These are phyloP conservation scores for Xylariaceae sp. DNA, from an alignment of 2,329 filamentous ascomycete genomes.

Conservation along the genomic window DNA sequence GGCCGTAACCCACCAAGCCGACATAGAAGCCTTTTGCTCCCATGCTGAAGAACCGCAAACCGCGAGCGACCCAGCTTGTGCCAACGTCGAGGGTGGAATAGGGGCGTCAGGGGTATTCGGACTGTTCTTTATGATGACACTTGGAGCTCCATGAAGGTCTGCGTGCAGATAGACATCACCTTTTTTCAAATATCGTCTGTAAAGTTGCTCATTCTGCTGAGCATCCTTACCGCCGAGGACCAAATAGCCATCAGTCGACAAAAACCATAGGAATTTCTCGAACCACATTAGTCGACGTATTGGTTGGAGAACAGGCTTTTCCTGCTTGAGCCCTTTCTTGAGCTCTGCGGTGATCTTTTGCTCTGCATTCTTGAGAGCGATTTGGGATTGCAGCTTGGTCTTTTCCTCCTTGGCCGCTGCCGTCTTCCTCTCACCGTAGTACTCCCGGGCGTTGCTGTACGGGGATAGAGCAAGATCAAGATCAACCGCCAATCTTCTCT, in stretches of 20 bases:
- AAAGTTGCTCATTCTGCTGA: slow-evolving; percentile 89
- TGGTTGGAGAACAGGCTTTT: slow-evolving; percentile 80
- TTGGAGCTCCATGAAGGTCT: slow-evolving; percentile 77
- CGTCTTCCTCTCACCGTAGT: slow-evolving; percentile 82
- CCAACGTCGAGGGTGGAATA: slow-evolving; percentile 85
- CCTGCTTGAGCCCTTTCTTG: slow-evolving; percentile 83
- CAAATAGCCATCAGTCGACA: slow-evolving; percentile 92
- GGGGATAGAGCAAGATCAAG: slow-evolving; percentile 78
- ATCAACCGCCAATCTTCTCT: slow-evolving; percentile 67
- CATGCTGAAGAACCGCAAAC: slow-evolving; percentile 86
- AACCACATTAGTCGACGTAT: slow-evolving; percentile 89
- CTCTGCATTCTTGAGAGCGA: slow-evolving; percentile 84
- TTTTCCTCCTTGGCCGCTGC: slow-evolving; percentile 86
- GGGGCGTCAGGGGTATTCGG: slow-evolving; percentile 72
- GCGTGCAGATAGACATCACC: slow-evolving; percentile 92
- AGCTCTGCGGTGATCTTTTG: slow-evolving; percentile 83
- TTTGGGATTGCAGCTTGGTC: slow-evolving; percentile 74
- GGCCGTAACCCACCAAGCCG: slow-evolving; percentile 90
- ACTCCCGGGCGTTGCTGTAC: slow-evolving; percentile 86
- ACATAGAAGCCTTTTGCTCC: slow-evolving; percentile 95
- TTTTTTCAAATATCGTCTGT: slow-evolving; percentile 77
- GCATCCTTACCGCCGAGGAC: slow-evolving; percentile 85
- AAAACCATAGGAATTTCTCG: slow-evolving; percentile 93
- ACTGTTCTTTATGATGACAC: slow-evolving; percentile 89
- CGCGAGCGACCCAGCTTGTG: slow-evolving; percentile 80